Base-by-base conservation (phyloP, 306 rosid species). In the Vachellia pachyceras region DNA sequence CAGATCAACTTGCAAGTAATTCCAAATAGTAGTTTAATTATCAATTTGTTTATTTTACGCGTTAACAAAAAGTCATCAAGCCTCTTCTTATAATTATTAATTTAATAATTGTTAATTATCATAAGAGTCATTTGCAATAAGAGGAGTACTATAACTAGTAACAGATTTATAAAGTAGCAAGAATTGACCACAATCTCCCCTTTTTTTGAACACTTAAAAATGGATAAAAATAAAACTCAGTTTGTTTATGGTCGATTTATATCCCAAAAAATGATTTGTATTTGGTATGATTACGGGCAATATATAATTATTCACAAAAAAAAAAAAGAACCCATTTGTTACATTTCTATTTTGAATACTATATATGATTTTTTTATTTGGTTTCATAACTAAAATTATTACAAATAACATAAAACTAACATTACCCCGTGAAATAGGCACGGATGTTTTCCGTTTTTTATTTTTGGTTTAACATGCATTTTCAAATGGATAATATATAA, bases 1-100 rank as follows among this genome's bases (percentile, higher is more conserved):
- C 33, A 29, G 33, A 29, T 29, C 33, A 29, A 29, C 33, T 29
- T 29, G 33, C 33, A 29, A 29, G 33, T 29, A 29, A 29, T 29
- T 29, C 33, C 33, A 29, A 94, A 80, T 93, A 87, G 33, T 29
- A 29, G 33, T 29, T 29, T 29, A 29, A 29, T 15, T 17, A 50
- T 18, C 57, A 3, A 50, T 50, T 15, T n/a, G 1, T 54, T n/a
- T 54, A 54, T n/a, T 7, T 54, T n/a, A n/a, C 7, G 29, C 25
- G 29, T 54, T 6, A 54, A 54, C 29, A n/a, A n/a, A 54, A 54
- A 18, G 25, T n/a, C 12, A 54, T 54, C 29, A 54, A 8, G 29
- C 29, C 61, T 25, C 29, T 54, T 55, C 11, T 55, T 8, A 29
- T 33, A 20, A 55, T 7, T 55, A 49, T 49, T 49, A 49, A 55